Conservation (phyloP, 2,329 filamentous ascomycete species). For the Emmonsia crescens region DNA sequence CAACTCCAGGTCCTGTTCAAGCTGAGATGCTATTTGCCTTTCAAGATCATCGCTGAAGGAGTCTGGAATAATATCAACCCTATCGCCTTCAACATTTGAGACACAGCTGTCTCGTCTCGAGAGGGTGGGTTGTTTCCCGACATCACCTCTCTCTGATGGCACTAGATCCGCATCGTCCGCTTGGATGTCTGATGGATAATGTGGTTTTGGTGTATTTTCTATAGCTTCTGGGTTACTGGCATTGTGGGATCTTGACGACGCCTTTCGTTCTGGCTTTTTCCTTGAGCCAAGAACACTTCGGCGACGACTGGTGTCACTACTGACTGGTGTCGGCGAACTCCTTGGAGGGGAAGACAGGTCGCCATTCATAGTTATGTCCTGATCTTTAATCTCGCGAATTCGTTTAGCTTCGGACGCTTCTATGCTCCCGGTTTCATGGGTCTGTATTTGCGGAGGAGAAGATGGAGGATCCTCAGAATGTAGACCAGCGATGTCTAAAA, state of each 20-base stretch:
- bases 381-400: background rate
- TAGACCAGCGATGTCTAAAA: constrained; percentile 7
- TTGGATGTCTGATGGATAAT: background rate
- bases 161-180: background rate
- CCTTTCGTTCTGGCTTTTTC: background rate
- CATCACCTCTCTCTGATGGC: background rate
- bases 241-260: background rate
- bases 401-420: background rate
- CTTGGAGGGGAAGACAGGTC: background rate
- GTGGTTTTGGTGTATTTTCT: too few relatives aligned
- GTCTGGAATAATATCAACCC: constrained; percentile 20
- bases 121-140: background rate
- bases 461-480: constrained; percentile 23
- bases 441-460: constrained; percentile 24
- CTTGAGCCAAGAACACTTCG: background rate
- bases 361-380: background rate
- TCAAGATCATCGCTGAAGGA: constrained; percentile 34
- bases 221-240: background rate
- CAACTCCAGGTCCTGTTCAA: constrained; percentile 34
- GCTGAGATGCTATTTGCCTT: constrained; percentile 34
- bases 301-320: background rate
- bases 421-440: background rate
- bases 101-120: background rate
- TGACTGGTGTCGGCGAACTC: background rate
- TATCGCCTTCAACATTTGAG: background rate